Percentiles rank a stretch among this genome's conserved stretches.
Evolutionary conservation across 352 stramenopile species (phyloP).

Genomic region (Phytopythium delawarense): DNA sequence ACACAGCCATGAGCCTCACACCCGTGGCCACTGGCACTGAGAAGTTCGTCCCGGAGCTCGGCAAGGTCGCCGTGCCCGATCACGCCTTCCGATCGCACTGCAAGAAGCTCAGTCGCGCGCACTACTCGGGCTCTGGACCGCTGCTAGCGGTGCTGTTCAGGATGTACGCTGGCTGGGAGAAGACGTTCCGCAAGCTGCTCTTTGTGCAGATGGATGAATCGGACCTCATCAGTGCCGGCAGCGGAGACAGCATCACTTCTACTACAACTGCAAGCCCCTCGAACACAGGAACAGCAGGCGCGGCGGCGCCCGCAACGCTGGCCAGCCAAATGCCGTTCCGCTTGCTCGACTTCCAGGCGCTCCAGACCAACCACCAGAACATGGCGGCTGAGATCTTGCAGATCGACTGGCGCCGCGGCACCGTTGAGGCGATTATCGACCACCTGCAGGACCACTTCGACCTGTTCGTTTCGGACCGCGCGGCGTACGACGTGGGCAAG

Average conservation of each 20-base stretch:
- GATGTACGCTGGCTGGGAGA: slow-evolving; percentile 90
- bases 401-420: slow-evolving; percentile 86
- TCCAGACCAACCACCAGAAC: slow-evolving; percentile 74
- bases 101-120: slow-evolving; percentile 33
- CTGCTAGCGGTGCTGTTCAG: slow-evolving; percentile 81
- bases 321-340: slow-evolving; percentile 74
- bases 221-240: neutral
- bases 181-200: slow-evolving; percentile 73
- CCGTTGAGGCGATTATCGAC: slow-evolving; percentile 92
- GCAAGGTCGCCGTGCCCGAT: slow-evolving; percentile 75
- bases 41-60: slow-evolving; percentile 32
- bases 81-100: slow-evolving; percentile 61
- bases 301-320: slow-evolving; percentile 18
- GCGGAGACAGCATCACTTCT: neutral
- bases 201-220: slow-evolving; percentile 58
- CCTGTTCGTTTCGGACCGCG: slow-evolving; percentile 86
- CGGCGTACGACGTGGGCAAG: slow-evolving; percentile 42
- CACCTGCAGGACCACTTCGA: slow-evolving; percentile 93
- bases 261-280: slow-evolving; percentile 3
- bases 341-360: slow-evolving; percentile 77
- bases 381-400: slow-evolving; percentile 72
- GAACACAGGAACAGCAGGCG: neutral
- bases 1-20: slow-evolving; percentile 61
- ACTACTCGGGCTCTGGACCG: slow-evolving; percentile 56
- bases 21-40: slow-evolving; percentile 19